Evolutionary conservation across 202 grass and related monocot species (phyloP).

Genomic region (Elaeis oleifera): DNA sequence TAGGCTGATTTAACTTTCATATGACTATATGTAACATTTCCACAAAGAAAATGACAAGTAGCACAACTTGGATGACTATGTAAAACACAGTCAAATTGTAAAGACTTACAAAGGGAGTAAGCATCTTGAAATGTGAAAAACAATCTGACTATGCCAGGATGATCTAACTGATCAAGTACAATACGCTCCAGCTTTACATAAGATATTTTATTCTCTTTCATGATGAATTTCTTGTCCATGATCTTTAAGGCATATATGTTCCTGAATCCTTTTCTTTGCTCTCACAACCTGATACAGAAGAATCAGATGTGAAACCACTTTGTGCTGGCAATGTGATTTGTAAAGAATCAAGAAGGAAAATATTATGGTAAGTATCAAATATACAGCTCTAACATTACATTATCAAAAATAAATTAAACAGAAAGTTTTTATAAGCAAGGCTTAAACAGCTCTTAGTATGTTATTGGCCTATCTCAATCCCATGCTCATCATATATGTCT

Average conservation of each 20-base stretch:
- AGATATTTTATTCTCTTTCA: constrained; percentile 94
- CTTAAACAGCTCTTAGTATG: too few relatives aligned
- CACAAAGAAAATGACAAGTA: background rate
- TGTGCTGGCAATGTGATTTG: too few relatives aligned
- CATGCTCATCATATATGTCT: too few relatives aligned
- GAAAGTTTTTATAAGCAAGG: too few relatives aligned
- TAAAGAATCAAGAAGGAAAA: too few relatives aligned
- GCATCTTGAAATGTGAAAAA: constrained; percentile 97
- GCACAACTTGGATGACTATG: background rate
- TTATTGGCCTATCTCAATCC: too few relatives aligned
- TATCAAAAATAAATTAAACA: too few relatives aligned
- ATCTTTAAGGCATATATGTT: constrained; percentile 88
- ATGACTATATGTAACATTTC: too few relatives aligned
- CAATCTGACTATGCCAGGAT: constrained; percentile 84
- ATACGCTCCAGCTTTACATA: constrained; percentile 98
- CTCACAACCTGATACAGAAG: constrained; percentile 70
- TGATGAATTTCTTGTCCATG: constrained; percentile 99
- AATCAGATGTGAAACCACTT: background rate
- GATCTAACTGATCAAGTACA: constrained; percentile 91
- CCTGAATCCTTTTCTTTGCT: constrained; percentile 95
- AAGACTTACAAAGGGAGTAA: constrained; percentile 76
- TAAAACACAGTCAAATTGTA: background rate
- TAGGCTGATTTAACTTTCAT: too few relatives aligned
- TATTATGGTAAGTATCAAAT: too few relatives aligned
- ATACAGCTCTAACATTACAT: too few relatives aligned